Evolutionary conservation across 176 grass and related monocot genomes (phyloP), one percentile per base, ranked within the genome.

Genomic region (Rhynchospora breviuscula): DNA sequence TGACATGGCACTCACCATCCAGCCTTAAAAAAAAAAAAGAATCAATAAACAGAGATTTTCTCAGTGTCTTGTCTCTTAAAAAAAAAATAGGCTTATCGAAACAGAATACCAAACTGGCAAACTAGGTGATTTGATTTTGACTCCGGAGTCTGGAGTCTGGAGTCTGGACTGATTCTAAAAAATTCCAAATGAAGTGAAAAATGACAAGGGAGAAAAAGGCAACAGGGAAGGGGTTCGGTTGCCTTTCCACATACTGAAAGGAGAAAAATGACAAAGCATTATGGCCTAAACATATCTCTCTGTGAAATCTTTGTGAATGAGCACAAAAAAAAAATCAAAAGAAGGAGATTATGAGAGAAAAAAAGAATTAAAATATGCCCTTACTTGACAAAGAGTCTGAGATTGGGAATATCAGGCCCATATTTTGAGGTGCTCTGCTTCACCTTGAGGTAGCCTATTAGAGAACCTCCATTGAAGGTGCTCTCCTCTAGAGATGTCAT

Each of bases 341-440:
- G 46, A 46, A 14, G 13, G 25, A 79, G 23, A 53, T 29, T 29
- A 29, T 0, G 26, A 29, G 26, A 29, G 26, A 35, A 18, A 44
- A 31, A 10, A 14, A 44, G 7, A 74, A 57, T 53, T 22, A 67
- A 35, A 83, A 79, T 61, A 57, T 77, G 14, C 70, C 3, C 87
- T 91, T 93, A 99, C 93, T 95, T 99, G 60, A 99, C 96, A 73
- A 93, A 99, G 66, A 95, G 89, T 87, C 89, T 86, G 84, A 99
- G 93, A 88, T 67, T 88, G 22, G 93, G 93, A 31, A 95, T 93
- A 89, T 99, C 96, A 88, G 93, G 86, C 47, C 96, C 96, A 53
- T 90, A 99, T 75, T 81, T 89, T 21, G 93, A 88, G 70, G 89
- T 81, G 21, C 78, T 76, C 13, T 83, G 88, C 90, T 93, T 93